Evolutionary conservation across 495 filamentous ascomycete genomes (phyloP).

Genomic region (Tuber melanosporum): DNA sequence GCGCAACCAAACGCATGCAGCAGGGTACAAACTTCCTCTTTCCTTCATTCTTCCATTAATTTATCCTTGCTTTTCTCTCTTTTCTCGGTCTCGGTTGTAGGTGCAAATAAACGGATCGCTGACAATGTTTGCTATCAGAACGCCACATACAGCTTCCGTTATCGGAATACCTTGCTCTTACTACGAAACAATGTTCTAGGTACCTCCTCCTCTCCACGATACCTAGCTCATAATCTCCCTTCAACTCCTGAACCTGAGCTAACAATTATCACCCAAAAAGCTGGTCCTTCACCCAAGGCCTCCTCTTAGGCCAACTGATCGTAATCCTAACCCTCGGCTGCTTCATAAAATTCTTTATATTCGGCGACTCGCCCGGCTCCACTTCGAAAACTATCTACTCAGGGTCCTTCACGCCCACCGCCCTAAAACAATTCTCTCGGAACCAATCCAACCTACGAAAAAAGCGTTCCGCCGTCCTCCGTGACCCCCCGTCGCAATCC

Average conservation of each 20-base stretch:
- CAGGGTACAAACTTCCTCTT: conserved; percentile 27
- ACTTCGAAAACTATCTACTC: conserved; percentile 53
- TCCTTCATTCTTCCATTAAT: neutral
- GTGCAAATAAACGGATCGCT: neutral
- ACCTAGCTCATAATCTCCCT: conserved; percentile 12
- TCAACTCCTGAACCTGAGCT: conserved; percentile 21
- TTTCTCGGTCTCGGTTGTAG: neutral
- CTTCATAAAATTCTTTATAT: conserved; percentile 99
- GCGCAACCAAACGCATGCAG: conserved; percentile 25
- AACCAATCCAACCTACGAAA: conserved; percentile 53
- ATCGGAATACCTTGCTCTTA: conserved; percentile 39
- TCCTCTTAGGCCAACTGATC: conserved; percentile 87
- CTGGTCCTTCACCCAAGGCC: conserved; percentile 84
- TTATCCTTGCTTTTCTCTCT: neutral
- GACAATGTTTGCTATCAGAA: conserved; percentile 20
- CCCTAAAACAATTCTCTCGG: conserved; percentile 41
- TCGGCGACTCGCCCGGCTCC: conserved; percentile 80
- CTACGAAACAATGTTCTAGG: conserved; percentile 34
- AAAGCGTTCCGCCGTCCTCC: conserved; percentile 69
- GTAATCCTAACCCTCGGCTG: conserved; percentile 80
- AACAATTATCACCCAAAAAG: conserved; percentile 46
- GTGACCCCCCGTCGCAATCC: conserved; percentile 60
- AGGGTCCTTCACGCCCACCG: conserved; percentile 59
- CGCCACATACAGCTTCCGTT: conserved; percentile 39
- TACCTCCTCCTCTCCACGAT: conserved; percentile 16